Base-by-base conservation (phyloP, 441 rosid species). In the Daphne laureola region DNA sequence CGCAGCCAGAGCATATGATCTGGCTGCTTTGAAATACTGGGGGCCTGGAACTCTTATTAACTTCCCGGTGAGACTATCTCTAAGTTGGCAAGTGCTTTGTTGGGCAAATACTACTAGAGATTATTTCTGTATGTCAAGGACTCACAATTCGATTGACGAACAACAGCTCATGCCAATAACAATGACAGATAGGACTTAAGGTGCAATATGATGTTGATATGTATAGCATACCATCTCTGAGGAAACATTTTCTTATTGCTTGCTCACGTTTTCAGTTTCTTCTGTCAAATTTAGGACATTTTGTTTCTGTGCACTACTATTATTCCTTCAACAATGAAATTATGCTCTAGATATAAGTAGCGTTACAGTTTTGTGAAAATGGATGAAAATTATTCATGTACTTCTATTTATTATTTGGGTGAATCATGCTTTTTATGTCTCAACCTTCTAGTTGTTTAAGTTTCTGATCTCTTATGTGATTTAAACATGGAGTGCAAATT, bases 1-100 rank as follows among this genome's bases (percentile, higher is more conserved):
- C 67, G 91, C 91, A n/a, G 84, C 91, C 51, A 74, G 91, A 73
- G 91, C 91, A 43, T 84, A 84, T 47, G 86, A 84, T 69, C 88
- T 84, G 56, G 86, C 88, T 61, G 92, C 88, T 61, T 76, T 84
- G 45, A 84, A 81, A 70, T 81, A 84, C 53, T 84, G 87, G 91
- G 91, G 91, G 36, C 87, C 87, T 31, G 91, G 86, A 60, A 83
- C 90, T 31, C 86, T 84, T 50, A 84, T 84, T 25, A 84, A 84
- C 62, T 84, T 84, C 64, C 91, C 91, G 31, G 87, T 84, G 64
- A 70, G 70, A 64, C 41, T 18, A 56, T 56, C 57, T 8, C 36
- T 31, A 9, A 50, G 45, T 51, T 46, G 4, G 38, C 43, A 56
- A 50, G 25, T 58, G 14, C 14, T 59, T 14, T 36, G 44, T 11